These are phyloP conservation scores for Fraxinus latifolia DNA, from an alignment of 305 asterid species.

Conservation along the genomic window DNA sequence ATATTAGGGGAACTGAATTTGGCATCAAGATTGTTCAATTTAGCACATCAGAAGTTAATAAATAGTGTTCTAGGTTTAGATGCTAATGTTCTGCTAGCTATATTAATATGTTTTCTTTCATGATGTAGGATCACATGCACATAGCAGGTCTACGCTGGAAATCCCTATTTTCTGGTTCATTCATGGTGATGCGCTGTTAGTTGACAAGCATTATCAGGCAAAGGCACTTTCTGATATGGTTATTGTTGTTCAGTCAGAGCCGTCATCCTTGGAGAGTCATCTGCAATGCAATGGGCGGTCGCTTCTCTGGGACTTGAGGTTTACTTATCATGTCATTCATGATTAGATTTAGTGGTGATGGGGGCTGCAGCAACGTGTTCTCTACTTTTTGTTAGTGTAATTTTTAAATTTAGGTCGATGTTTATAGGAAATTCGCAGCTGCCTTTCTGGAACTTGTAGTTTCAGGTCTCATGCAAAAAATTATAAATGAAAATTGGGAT, in stretches of 20 bases:
- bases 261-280: slow-evolving; percentile 97
- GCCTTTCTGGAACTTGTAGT: not conserved
- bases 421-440: slow-evolving; percentile 6
- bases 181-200: slow-evolving; percentile 78
- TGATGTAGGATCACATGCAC: slow-evolving; percentile 84
- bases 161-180: slow-evolving; percentile 95
- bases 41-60: not conserved
- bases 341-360: slow-evolving; percentile 18
- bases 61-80: slow-evolving; percentile 4
- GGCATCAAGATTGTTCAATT: not conserved
- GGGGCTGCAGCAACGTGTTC: slow-evolving; percentile 14
- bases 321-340: slow-evolving; percentile 18
- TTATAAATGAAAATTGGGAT: not conserved
- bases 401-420: slow-evolving; percentile 1
- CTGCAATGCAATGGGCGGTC: slow-evolving; percentile 90
- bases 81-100: not conserved
- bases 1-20: slow-evolving; percentile 13
- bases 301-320: slow-evolving; percentile 92
- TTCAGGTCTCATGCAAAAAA: not conserved
- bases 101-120: slow-evolving; percentile 20
- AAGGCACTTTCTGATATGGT: slow-evolving; percentile 97
- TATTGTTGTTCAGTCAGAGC: slow-evolving; percentile 92
- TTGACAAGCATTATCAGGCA: slow-evolving; percentile 96
- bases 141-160: slow-evolving; percentile 89
- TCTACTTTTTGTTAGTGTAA: not conserved